phyloP scores from a whole-genome alignment of 1,139 yeast genomes.

The Wickerhamiella infanticola region DNA sequence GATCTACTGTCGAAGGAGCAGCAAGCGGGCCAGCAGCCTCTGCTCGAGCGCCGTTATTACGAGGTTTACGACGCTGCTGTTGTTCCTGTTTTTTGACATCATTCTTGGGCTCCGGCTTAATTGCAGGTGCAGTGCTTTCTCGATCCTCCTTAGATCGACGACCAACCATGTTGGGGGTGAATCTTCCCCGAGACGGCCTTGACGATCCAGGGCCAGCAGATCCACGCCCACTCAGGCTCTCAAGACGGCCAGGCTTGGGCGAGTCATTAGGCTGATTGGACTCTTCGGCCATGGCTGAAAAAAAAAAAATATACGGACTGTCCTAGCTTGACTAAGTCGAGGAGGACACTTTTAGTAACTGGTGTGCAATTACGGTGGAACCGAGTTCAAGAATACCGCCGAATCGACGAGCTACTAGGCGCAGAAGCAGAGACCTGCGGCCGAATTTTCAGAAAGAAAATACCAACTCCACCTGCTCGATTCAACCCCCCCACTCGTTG shows the following conservation, averaged over 20 bases:
- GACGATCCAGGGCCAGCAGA: constrained; percentile 4
- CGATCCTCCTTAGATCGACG: constrained; percentile 73
- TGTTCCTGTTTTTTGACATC: constrained; percentile 2
- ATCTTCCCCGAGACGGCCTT: constrained; percentile 18
- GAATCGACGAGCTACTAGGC: too few species aligned
- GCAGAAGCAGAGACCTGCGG: too few species aligned
- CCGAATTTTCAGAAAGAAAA: too few species aligned
- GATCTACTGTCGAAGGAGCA: constrained; percentile 12
- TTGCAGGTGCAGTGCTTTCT: constrained; percentile 54
- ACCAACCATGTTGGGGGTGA: constrained; percentile 71
- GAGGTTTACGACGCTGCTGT: constrained; percentile 7
- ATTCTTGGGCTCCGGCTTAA: constrained; percentile 25
- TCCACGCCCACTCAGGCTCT: constrained; percentile 2
- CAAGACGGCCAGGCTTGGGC: constrained; percentile 2
- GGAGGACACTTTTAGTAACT: too few species aligned
- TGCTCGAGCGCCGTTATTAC: constrained; percentile 9
- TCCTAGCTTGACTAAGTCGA: too few species aligned
- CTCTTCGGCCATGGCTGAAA: background rate
- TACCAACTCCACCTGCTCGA: too few species aligned
- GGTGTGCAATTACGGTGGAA: too few species aligned
- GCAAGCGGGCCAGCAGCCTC: constrained; percentile 17
- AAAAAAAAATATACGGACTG: too few species aligned
- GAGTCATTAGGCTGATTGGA: background rate
- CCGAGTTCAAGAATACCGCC: too few species aligned
- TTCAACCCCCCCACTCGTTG: too few species aligned